These are phyloP conservation scores for Eucalyptus viminalis DNA, from an alignment of 345 rosid genomes.

Conservation along the genomic window DNA sequence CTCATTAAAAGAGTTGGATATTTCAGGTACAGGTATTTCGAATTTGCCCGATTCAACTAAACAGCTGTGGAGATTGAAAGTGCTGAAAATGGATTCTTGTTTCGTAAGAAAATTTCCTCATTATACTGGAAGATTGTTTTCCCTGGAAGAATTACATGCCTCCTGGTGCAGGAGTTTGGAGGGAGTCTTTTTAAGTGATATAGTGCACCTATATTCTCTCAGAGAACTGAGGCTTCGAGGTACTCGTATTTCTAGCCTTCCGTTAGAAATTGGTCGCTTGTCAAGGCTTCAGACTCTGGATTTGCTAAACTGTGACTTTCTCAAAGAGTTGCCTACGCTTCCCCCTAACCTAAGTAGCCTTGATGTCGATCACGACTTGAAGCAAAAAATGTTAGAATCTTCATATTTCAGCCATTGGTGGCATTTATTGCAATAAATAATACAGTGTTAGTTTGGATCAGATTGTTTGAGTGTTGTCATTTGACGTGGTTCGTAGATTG, in stretches of 20 bases:
- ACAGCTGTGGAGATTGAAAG: fast-evolving
- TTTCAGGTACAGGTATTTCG: background rate
- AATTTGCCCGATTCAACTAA: background rate
- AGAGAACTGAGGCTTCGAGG: background rate
- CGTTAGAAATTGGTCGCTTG: background rate
- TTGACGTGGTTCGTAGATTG: background rate
- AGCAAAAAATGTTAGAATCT: background rate
- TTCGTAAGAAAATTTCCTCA: background rate
- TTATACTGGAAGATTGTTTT: fast-evolving
- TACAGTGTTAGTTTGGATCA: too few species aligned
- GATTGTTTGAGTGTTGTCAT: background rate
- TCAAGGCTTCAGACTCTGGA: too few species aligned
- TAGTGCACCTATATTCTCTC: fast-evolving
- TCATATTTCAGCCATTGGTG: too few species aligned
- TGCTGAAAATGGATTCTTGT: background rate
- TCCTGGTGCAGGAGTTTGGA: background rate
- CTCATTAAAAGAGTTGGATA: background rate
- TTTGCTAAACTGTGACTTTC: too few species aligned
- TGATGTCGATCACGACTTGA: background rate
- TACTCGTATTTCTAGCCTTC: background rate
- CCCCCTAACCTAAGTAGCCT: background rate
- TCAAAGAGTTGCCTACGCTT: background rate
- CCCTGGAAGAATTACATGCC: background rate
- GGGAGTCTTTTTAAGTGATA: background rate
- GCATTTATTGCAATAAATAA: background rate